Evolutionary conservation across 208 protist species (phyloP).

Genomic region (Wallacemonas sp.): DNA sequence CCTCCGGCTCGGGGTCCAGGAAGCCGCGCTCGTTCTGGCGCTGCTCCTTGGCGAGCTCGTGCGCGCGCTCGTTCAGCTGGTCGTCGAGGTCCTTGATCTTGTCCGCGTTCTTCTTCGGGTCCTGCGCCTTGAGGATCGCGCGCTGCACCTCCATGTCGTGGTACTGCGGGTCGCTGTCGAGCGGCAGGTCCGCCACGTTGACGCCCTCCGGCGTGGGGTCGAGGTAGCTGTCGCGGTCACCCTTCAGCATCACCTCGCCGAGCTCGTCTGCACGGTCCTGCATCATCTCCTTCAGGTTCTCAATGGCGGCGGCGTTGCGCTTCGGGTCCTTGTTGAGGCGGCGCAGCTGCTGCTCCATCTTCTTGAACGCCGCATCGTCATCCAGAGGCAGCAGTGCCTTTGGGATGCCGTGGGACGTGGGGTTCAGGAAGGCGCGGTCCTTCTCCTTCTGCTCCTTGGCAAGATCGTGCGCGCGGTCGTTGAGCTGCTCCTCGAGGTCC

Average conservation of each 20-base stretch:
- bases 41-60: slow-evolving; percentile 60
- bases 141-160: slow-evolving; percentile 66
- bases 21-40: slow-evolving; percentile 55
- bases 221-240: slow-evolving; percentile 69
- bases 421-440: slow-evolving; percentile 59
- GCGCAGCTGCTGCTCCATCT: slow-evolving; percentile 71
- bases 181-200: slow-evolving; percentile 52
- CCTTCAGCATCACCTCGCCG: slow-evolving; percentile 55
- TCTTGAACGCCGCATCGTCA: slow-evolving; percentile 58
- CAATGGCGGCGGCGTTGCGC: slow-evolving; percentile 60
- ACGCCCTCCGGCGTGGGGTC: slow-evolving; percentile 66
- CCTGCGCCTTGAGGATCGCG: slow-evolving; percentile 57
- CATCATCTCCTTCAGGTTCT: slow-evolving; percentile 72
- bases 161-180: slow-evolving; percentile 64
- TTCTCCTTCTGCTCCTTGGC: slow-evolving; percentile 57
- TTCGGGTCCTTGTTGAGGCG: slow-evolving; percentile 52
- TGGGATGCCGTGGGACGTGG: slow-evolving; percentile 55
- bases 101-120: slow-evolving; percentile 44
- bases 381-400: slow-evolving; percentile 66
- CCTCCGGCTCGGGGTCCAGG: slow-evolving; percentile 72
- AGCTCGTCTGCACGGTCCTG: slow-evolving; percentile 73
- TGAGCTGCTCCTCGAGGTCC: slow-evolving; percentile 69
- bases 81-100: slow-evolving; percentile 62
- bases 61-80: slow-evolving; percentile 68
- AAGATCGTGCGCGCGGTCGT: slow-evolving; percentile 70